A percentile compares a stretch with the other conserved stretches of the same genome.
Conservation (phyloP, 768 basidiomycete genomes). For the Boletus coccyginus region DNA sequence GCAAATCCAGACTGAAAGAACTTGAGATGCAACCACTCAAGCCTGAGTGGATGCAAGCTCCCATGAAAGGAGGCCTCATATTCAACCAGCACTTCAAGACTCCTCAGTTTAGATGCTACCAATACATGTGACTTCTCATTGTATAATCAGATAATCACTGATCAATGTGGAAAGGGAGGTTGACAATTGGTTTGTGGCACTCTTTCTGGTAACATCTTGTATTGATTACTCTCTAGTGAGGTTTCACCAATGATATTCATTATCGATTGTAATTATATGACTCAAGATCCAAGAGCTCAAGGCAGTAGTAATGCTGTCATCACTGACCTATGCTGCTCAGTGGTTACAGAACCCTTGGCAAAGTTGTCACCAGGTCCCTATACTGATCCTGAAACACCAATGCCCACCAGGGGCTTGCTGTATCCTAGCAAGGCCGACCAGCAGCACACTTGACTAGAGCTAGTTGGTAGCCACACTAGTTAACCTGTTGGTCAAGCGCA, state of each 20-base stretch:
- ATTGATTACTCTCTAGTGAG: constrained; percentile 9
- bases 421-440: no score
- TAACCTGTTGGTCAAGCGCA: no score
- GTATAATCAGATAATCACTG: background rate
- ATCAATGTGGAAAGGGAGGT: background rate
- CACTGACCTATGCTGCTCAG: background rate
- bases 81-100: background rate
- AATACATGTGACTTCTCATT: background rate
- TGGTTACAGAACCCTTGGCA: background rate
- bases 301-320: background rate
- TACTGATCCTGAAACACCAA: no score
- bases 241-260: background rate
- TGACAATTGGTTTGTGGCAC: constrained; percentile 9
- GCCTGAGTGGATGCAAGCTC: background rate
- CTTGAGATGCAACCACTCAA: background rate
- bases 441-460: no score
- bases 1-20: background rate
- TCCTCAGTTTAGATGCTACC: background rate
- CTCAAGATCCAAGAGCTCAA: background rate
- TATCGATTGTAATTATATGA: background rate
- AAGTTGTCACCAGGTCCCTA: background rate
- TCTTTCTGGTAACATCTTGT: background rate
- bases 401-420: no score
- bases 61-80: constrained; percentile 14
- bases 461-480: no score